phyloP scores from a whole-genome alignment of 495 filamentous ascomycete species.

The Aspergillus cristatus region DNA sequence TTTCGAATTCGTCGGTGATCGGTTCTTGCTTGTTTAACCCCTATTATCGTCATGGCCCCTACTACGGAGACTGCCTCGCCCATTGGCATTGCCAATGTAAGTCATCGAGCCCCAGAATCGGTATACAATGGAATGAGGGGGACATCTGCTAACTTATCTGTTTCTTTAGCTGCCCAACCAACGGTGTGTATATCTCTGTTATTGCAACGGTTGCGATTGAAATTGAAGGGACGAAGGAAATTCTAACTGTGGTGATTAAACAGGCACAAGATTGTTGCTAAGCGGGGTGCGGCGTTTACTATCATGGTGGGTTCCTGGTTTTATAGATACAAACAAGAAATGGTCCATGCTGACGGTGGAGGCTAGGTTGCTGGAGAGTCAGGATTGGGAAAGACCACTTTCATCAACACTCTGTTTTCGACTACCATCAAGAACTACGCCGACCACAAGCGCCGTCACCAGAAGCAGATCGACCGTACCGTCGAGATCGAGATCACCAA shows the following conservation, averaged over 20 bases:
- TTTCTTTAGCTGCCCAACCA: slow-evolving; percentile 72
- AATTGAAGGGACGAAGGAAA: slow-evolving; percentile 11
- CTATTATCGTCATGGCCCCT: slow-evolving; percentile 55
- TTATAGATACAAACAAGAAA: background rate
- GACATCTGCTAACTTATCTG: slow-evolving; percentile 11
- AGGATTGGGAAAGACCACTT: slow-evolving; percentile 96
- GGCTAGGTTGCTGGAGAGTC: slow-evolving; percentile 92
- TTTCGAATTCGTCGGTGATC: slow-evolving; percentile 5
- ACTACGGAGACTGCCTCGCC: slow-evolving; percentile 79
- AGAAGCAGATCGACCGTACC: slow-evolving; percentile 98
- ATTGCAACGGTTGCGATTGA: background rate
- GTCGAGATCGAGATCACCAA: slow-evolving; percentile 99
- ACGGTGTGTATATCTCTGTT: slow-evolving; percentile 40
- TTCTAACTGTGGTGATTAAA: slow-evolving; percentile 19
- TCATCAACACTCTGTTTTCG: slow-evolving; percentile 99
- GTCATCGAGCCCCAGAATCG: slow-evolving; percentile 19
- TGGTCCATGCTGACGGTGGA: slow-evolving; percentile 21
- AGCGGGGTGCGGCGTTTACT: slow-evolving; percentile 96
- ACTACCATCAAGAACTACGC: slow-evolving; percentile 99
- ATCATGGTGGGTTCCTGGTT: slow-evolving; percentile 69
- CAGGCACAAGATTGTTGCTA: slow-evolving; percentile 98
- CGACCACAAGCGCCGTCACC: slow-evolving; percentile 95
- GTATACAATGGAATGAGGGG: no score
- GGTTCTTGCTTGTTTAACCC: slow-evolving; percentile 13
- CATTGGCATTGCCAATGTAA: slow-evolving; percentile 98